A percentile compares a stretch with the other conserved stretches of the same genome.
Conservation (phyloP, 1,284 basidiomycete species). For the Sporisorium reilianum region DNA sequence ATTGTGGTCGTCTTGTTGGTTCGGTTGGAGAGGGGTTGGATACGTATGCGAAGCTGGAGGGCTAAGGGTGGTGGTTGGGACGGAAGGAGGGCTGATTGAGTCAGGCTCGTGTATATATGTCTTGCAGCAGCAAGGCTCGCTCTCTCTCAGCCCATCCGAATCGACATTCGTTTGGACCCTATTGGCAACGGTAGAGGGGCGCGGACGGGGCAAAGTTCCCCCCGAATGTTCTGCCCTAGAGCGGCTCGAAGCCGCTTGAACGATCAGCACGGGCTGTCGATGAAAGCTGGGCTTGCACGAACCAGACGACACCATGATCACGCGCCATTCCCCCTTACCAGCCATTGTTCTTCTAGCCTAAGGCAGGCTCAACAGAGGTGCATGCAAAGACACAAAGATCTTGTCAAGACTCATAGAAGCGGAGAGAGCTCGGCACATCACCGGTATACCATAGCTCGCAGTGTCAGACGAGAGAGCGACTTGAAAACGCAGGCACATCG, state of each 20-base stretch:
- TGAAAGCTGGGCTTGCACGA: background rate
- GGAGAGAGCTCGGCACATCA: background rate
- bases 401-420: no score
- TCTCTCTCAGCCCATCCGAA: background rate
- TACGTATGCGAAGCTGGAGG: no score
- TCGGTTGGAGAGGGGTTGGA: background rate
- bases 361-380: background rate
- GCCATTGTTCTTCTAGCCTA: background rate
- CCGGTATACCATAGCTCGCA: no score
- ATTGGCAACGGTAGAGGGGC: background rate
- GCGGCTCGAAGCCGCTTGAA: background rate
- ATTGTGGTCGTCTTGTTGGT: slow-evolving; percentile 26
- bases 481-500: no score
- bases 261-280: background rate
- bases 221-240: background rate
- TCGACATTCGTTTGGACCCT: background rate
- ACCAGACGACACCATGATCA: background rate
- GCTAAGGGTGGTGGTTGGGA: background rate
- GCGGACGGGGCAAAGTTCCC: slow-evolving; percentile 3
- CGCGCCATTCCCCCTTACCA: background rate
- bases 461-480: no score
- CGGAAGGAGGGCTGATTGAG: background rate
- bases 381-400: background rate
- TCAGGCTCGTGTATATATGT: slow-evolving; percentile 2
- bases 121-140: background rate